Evolutionary conservation across 2,329 filamentous ascomycete genomes (phyloP), one percentile per base, ranked within the genome.

Genomic region (Xylaria polymorpha): DNA sequence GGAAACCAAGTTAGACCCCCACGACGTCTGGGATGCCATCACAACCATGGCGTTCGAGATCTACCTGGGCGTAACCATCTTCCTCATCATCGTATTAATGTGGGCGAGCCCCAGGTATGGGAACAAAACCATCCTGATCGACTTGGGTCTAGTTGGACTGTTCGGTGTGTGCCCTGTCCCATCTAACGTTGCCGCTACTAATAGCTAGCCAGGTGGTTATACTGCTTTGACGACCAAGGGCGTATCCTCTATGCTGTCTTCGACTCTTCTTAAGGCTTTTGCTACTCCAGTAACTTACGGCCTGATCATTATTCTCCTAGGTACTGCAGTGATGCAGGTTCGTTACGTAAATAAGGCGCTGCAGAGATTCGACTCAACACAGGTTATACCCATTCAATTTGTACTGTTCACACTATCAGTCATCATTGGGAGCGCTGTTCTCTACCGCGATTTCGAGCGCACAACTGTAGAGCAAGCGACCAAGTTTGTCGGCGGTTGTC

Each of bases 171-270:
- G 25, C 43, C 39, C 55, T 29, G 14, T 55, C 25, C 43, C n/a
- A 22, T 55, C 50, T 37, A 18, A 20, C 15, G n/a, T 41, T 63
- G 10, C 50, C 4, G 14, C n/a, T 57, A 18, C 73, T 67, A 67
- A 67, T 53, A 58, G 29, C 39, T 22, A 61, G 72, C 39, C 58
- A 94, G 93, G 94, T 73, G 96, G 94, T 69, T 99, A 98, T 81
- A 99, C 96, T n/a, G 96, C 93, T 12, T 86, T 99, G 6, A 94
- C 95, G 1, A 99, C 96, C 37, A 99, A 99, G 80, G 96, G 96
- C 65, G 93, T 99, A 46, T 95, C 96, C 1, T 98, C 96, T 0
- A 91, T 99, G 83, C 86, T 99, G 22, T 98, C 96, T 0, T 94
- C 94, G 60, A 97, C 92, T 0, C 87, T 98, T 22, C 93, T 94